Evolutionary conservation across 1,284 basidiomycete genomes (phyloP), one percentile per base, ranked within the genome.

Genomic region (Neotropicomus parvogracilis): DNA sequence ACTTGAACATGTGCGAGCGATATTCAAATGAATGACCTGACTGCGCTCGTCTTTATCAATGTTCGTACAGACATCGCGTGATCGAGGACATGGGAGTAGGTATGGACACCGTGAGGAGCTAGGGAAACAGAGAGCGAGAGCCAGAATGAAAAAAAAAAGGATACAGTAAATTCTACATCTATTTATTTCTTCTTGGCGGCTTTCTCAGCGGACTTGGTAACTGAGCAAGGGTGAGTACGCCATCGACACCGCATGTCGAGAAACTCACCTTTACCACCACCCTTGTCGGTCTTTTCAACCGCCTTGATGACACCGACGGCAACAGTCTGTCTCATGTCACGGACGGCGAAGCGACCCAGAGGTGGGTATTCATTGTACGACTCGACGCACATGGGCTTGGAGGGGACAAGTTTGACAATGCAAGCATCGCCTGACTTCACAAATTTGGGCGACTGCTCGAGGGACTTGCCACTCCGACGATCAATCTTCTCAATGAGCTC

Each of bases 401-500:
- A 85, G 60, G 94, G 94, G 61, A 97, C 75, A 68, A 97, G 91
- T 80, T 97, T 97, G 78, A 95, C 94, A 67, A 99, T 97, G 79
- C 91, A 93, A 55, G 88, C 87, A 76, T 91, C 90, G 72, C 91
- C 91, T 52, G 89, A 92, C 83, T 97, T 97, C 83, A 98, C 87
- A 77, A 92, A 95, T 78, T 99, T 99, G 74, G 95, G 95, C 54
- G 69, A 46, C 64, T 77, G 77, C 77, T 99, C 94, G 53, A 95
- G 80, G 47, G 82, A 79, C 80, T 97, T 97, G 74, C 95, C 95
- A 68, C 90, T 89, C 71, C 97, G 94, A 70, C 94, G 90, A 80
- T 99, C 95, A 73, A 99, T 98, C 88, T 99, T 98, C 83, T 97
- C 92, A 66, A 94, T 80, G 72, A 97, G 85, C 73, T 95, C 93